Evolutionary conservation across 768 basidiomycete species (phyloP).

Genomic region (Leccinellum luteum): DNA sequence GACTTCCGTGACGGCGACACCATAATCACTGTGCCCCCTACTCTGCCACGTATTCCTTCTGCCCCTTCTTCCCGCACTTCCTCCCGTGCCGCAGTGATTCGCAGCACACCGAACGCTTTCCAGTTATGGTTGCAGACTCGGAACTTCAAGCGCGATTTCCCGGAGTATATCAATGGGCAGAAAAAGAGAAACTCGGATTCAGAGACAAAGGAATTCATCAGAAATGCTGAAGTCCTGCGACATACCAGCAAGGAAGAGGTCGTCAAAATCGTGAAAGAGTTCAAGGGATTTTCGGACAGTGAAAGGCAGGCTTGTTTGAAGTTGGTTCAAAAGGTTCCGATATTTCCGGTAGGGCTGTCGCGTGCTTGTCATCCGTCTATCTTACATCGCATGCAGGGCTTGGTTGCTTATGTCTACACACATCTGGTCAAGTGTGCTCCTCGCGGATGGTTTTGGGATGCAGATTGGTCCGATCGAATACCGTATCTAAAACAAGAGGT

Average conservation of each 20-base stretch:
- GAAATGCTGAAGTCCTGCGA: slow-evolving; percentile 12
- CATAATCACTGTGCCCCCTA: not conserved
- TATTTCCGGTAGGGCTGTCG: slow-evolving; percentile 23
- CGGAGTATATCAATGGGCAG: slow-evolving; percentile 21
- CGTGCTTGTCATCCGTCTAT: not conserved
- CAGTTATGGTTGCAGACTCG: slow-evolving; percentile 10
- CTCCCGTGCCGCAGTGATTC: not conserved
- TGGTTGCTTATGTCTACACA: slow-evolving; percentile 30
- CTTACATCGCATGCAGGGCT: slow-evolving; percentile 18
- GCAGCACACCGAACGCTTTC: slow-evolving; percentile 10
- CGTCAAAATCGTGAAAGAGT: slow-evolving; percentile 16
- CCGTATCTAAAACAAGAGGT: slow-evolving; percentile 7
- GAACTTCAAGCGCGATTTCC: not conserved
- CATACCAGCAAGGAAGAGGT: slow-evolving; percentile 11
- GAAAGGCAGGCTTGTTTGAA: slow-evolving; percentile 13
- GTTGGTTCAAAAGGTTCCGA: slow-evolving; percentile 13
- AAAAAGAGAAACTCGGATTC: not conserved
- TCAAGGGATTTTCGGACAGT: slow-evolving; percentile 8
- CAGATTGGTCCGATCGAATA: slow-evolving; percentile 11
- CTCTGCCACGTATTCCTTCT: not conserved
- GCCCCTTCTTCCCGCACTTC: not conserved
- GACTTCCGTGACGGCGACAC: not conserved
- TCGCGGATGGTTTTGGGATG: slow-evolving; percentile 6
- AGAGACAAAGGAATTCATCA: not conserved
- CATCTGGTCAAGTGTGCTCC: slow-evolving; percentile 19